Evolutionary conservation across 441 rosid genomes (phyloP).

Genomic region (Populus hybrid): DNA sequence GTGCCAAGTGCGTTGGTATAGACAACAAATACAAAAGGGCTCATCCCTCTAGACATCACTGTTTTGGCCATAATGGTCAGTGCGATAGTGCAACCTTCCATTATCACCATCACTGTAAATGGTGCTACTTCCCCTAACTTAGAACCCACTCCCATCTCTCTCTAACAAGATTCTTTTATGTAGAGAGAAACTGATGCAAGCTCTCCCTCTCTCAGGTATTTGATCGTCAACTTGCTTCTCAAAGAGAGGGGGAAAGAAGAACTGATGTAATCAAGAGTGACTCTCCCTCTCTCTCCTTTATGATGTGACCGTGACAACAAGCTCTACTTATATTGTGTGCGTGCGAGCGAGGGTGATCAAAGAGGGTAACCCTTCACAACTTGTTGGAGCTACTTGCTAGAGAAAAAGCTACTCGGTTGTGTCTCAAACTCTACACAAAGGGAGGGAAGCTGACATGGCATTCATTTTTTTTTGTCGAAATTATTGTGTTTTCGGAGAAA

Average conservation of each 20-base stretch:
- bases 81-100: slow-evolving; percentile 70
- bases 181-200: neutral
- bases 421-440: slow-evolving; percentile 36
- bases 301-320: neutral
- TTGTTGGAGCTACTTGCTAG: slow-evolving; percentile 40
- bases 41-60: slow-evolving; percentile 58
- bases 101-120: slow-evolving; percentile 54
- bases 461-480: neutral
- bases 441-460: slow-evolving; percentile 37
- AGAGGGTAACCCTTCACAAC: slow-evolving; percentile 47
- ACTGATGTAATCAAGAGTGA: neutral
- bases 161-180: neutral
- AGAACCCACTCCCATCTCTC: slow-evolving; percentile 25
- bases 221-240: neutral
- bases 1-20: slow-evolving; percentile 62
- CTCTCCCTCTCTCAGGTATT: neutral
- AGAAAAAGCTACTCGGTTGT: slow-evolving; percentile 64
- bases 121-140: slow-evolving; percentile 38
- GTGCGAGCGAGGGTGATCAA: neutral
- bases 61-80: slow-evolving; percentile 69
- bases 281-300: neutral
- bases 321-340: neutral
- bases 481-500: slow-evolving; percentile 17
- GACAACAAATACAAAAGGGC: slow-evolving; percentile 72
- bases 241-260: neutral